These are phyloP conservation scores for Dictyophora rubrovolvata DNA, from an alignment of 768 basidiomycete genomes.

Conservation along the genomic window DNA sequence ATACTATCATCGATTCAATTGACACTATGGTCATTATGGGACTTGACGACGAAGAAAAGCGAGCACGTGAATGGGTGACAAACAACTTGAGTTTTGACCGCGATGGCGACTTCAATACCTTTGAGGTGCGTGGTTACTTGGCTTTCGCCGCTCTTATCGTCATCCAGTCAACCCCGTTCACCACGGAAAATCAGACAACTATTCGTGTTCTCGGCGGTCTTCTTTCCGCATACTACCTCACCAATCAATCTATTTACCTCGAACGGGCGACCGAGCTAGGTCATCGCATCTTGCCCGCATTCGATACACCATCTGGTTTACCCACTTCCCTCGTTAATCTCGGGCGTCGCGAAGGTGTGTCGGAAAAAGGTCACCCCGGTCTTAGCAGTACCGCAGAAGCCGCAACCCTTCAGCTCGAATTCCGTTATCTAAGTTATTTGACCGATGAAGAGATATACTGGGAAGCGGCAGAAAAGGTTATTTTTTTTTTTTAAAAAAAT, in stretches of 20 bases:
- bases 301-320: constrained; percentile 72
- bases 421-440: constrained; percentile 74
- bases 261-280: constrained; percentile 74
- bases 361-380: constrained; percentile 47
- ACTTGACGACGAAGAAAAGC: constrained; percentile 62
- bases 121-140: constrained; percentile 52
- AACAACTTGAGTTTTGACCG: constrained; percentile 62
- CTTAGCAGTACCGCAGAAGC: constrained; percentile 77
- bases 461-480: constrained; percentile 65
- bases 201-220: constrained; percentile 89
- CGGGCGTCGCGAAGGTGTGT: constrained; percentile 44
- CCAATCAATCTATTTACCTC: constrained; percentile 61
- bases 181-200: constrained; percentile 52
- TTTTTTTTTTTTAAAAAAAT: background rate
- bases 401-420: constrained; percentile 83
- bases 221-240: constrained; percentile 75
- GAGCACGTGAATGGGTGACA: constrained; percentile 71
- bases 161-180: constrained; percentile 9
- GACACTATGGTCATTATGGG: constrained; percentile 86
- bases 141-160: background rate
- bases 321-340: constrained; percentile 79
- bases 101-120: constrained; percentile 75
- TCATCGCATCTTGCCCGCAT: constrained; percentile 74
- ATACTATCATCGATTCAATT: constrained; percentile 79
- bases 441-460: constrained; percentile 75